Evolutionary conservation across 768 basidiomycete genomes (phyloP).

Genomic region (Psilocybe cyanescens): DNA sequence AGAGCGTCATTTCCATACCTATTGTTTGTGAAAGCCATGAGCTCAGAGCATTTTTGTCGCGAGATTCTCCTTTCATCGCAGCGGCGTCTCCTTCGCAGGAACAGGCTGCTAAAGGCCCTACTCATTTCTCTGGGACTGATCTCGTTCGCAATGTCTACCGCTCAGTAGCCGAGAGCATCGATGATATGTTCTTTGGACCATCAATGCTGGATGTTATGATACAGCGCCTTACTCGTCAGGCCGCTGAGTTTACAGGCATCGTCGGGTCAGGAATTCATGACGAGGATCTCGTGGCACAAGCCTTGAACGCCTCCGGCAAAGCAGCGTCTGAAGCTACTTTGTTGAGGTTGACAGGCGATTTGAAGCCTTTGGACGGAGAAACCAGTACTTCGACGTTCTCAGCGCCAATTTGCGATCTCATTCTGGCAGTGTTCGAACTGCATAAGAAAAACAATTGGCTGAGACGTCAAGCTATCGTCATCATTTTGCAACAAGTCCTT

Average conservation of each 20-base stretch:
- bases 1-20: constrained; percentile 78
- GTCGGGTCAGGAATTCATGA: constrained; percentile 79
- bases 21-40: constrained; percentile 82
- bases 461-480: constrained; percentile 91
- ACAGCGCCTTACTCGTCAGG: constrained; percentile 86
- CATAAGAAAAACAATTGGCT: constrained; percentile 98
- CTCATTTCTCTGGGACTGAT: constrained; percentile 67
- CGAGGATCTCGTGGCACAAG: constrained; percentile 84
- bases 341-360: constrained; percentile 73
- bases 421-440: constrained; percentile 92
- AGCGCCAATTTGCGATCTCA: constrained; percentile 90
- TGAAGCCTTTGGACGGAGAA: constrained; percentile 86
- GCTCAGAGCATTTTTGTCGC: constrained; percentile 83
- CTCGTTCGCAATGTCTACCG: constrained; percentile 89
- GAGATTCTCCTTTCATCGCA: constrained; percentile 82
- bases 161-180: constrained; percentile 92
- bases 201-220: constrained; percentile 97
- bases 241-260: constrained; percentile 86
- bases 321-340: constrained; percentile 68
- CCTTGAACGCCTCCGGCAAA: constrained; percentile 72
- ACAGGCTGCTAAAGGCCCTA: constrained; percentile 40
- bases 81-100: constrained; percentile 40
- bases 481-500: constrained; percentile 94
- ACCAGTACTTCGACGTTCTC: constrained; percentile 89
- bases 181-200: constrained; percentile 96